phyloP scores from a whole-genome alignment of 2,329 filamentous ascomycete species.

The Myriangium duriaei region DNA sequence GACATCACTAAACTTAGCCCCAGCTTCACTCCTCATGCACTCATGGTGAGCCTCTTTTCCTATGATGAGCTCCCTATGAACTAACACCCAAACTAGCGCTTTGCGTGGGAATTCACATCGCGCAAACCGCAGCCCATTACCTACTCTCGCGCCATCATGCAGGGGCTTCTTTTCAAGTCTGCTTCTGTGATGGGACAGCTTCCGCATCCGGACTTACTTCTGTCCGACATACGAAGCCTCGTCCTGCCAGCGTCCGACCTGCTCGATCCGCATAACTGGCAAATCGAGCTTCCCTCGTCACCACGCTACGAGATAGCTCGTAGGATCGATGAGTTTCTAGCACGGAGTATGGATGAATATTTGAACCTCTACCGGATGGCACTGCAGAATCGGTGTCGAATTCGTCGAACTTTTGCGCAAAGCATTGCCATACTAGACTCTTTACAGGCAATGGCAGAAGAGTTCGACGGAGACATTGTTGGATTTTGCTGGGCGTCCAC shows the following conservation, averaged over 20 bases:
- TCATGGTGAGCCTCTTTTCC: conserved; percentile 10
- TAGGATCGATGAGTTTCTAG: conserved; percentile 57
- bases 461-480: conserved; percentile 44
- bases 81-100: too few species aligned
- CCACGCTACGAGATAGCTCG: conserved; percentile 60
- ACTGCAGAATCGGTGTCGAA: conserved; percentile 80
- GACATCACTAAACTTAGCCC: conserved; percentile 9
- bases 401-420: conserved; percentile 81
- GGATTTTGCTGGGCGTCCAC: neutral
- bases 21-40: conserved; percentile 6
- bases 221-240: conserved; percentile 67
- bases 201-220: conserved; percentile 59
- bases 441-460: conserved; percentile 69
- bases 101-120: conserved; percentile 61
- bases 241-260: conserved; percentile 60
- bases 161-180: conserved; percentile 51
- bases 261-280: conserved; percentile 61
- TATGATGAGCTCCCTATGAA: too few species aligned
- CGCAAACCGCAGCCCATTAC: conserved; percentile 72
- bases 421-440: conserved; percentile 71
- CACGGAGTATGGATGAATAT: conserved; percentile 48
- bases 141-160: conserved; percentile 56
- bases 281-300: conserved; percentile 61
- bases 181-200: conserved; percentile 56
- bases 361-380: conserved; percentile 72